A percentile compares a stretch with the other conserved stretches of the same genome.
Evolutionary conservation across 352 stramenopile genomes (phyloP).

Genomic region (Globisporangium spinosum): DNA sequence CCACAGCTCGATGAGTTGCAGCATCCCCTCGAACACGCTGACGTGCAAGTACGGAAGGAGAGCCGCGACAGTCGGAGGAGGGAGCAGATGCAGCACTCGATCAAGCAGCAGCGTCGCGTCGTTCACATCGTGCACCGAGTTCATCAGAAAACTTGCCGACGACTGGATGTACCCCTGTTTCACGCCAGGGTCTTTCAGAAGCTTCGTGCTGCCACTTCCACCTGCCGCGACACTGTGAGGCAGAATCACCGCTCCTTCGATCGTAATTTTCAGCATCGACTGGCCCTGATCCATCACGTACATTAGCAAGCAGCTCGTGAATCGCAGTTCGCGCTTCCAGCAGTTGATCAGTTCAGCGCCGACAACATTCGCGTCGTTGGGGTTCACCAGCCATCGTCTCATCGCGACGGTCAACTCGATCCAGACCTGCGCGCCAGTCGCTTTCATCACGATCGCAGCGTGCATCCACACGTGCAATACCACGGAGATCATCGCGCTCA

Average conservation of each 20-base stretch:
- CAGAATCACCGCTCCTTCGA: constrained; percentile 52
- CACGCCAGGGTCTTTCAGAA: constrained; percentile 37
- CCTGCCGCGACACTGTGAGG: constrained; percentile 24
- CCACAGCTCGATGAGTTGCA: constrained; percentile 77
- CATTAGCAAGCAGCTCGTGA: constrained; percentile 80
- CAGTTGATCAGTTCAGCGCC: constrained; percentile 72
- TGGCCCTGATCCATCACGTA: constrained; percentile 75
- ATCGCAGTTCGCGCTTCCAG: constrained; percentile 81
- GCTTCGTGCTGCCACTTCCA: constrained; percentile 23
- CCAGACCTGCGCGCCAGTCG: constrained; percentile 65
- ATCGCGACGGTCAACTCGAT: constrained; percentile 79
- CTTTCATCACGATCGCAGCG: constrained; percentile 51
- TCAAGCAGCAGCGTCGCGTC: constrained; percentile 79
- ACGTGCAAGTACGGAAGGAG: constrained; percentile 63
- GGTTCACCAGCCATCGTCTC: constrained; percentile 70
- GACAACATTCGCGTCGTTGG: constrained; percentile 51
- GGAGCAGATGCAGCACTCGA: constrained; percentile 76
- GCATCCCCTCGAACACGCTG: constrained; percentile 69
- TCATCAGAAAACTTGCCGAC: constrained; percentile 67
- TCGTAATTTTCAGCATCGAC: constrained; percentile 63
- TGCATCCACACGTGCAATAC: constrained; percentile 88
- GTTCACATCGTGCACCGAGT: constrained; percentile 43
- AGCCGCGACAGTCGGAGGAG: constrained; percentile 58
- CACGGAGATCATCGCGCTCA: constrained; percentile 78
- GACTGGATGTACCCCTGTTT: constrained; percentile 72